Percentiles rank a stretch among this genome's conserved stretches.
Conservation (phyloP, 805 yeast species). For the Sugiyamaella smithiae region DNA sequence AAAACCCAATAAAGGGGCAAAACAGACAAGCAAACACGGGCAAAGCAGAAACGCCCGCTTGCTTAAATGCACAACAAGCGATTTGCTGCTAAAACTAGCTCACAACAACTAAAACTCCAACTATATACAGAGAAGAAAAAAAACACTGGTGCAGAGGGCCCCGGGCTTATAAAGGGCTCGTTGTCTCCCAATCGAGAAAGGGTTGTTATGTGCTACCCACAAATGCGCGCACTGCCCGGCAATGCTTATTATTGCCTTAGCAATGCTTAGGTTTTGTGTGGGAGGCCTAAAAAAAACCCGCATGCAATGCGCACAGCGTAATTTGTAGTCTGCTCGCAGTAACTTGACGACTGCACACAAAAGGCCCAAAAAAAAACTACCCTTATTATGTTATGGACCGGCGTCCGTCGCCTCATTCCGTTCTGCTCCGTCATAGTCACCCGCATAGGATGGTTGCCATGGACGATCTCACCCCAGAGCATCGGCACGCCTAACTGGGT, state of each 20-base stretch:
- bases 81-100: neutral
- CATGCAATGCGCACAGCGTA: neutral
- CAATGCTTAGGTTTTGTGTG: neutral
- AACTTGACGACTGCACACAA: too few species aligned
- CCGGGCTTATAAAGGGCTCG: neutral
- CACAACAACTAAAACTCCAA: neutral
- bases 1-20: too few species aligned
- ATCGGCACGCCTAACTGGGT: too few species aligned
- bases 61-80: neutral
- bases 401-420: too few species aligned
- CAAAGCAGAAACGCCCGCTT: slow-evolving; percentile 1
- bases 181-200: slow-evolving; percentile 1
- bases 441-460: too few species aligned
- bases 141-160: neutral
- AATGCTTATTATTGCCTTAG: neutral
- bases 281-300: neutral
- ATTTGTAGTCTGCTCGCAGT: neutral
- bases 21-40: neutral
- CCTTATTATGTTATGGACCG: too few species aligned
- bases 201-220: too few species aligned
- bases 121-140: slow-evolving; percentile 1
- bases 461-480: too few species aligned
- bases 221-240: too few species aligned
- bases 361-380: too few species aligned
- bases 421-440: too few species aligned